A percentile compares a stretch with the other conserved stretches of the same genome.
Conservation (phyloP, 1,284 basidiomycete genomes). For the Ceratobasidium sp. region DNA sequence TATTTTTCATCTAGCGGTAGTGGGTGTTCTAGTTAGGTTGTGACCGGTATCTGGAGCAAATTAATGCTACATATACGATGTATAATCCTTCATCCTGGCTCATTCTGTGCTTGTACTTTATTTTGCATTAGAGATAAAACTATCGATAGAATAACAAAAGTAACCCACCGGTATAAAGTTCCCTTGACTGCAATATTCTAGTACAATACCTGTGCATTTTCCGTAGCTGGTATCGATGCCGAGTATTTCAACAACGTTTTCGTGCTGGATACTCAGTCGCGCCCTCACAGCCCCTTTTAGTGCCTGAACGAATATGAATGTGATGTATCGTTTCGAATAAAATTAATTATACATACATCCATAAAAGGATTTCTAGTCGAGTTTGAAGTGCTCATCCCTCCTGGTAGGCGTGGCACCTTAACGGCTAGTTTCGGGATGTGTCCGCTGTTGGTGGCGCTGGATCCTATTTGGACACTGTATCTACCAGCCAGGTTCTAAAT, state of each 20-base stretch:
- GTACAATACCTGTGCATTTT: neutral
- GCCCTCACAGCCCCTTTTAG: slow-evolving; percentile 1
- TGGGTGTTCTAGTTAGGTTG: neutral
- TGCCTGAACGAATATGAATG: neutral
- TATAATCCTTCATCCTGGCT: slow-evolving; percentile 18
- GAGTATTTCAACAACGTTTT: slow-evolving; percentile 12
- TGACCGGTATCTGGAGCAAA: too few species aligned
- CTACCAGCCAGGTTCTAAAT: neutral
- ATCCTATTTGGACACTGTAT: too few species aligned
- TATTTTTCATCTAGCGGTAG: slow-evolving; percentile 17
- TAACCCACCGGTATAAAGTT: neutral
- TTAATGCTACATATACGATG: neutral
- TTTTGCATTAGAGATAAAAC: too few species aligned
- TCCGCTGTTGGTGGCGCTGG: too few species aligned
- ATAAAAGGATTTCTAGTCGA: neutral
- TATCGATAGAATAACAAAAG: too few species aligned
- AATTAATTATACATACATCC: neutral
- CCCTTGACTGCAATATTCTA: slow-evolving; percentile 26
- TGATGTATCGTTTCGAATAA: too few species aligned
- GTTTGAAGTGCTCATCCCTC: neutral
- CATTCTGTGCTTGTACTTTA: slow-evolving; percentile 26
- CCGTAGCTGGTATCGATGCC: slow-evolving; percentile 16
- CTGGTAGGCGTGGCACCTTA: neutral
- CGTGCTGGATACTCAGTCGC: slow-evolving; percentile 11
- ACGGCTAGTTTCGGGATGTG: neutral